Conservation (phyloP, 306 rosid genomes). For the Gastrolobium bilobum region DNA sequence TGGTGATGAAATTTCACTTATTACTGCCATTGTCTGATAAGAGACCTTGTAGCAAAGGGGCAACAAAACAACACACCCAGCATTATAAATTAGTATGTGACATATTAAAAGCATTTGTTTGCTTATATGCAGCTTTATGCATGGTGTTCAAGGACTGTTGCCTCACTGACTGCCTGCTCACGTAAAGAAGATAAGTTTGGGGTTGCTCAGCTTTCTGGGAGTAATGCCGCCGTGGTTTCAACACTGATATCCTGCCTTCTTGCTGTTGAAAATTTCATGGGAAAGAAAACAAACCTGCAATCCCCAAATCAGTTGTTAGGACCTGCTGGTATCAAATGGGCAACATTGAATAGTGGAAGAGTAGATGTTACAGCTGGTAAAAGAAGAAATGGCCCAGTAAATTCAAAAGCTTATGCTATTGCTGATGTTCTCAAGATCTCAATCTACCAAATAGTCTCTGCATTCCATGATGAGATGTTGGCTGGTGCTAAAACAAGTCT, state of each 20-base stretch:
- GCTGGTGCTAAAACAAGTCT: conserved; percentile 77
- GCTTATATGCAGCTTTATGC: conserved; percentile 68
- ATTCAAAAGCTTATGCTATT: conserved; percentile 84
- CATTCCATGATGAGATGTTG: conserved; percentile 86
- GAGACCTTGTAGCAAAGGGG: neutral
- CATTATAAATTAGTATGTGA: conserved; percentile 20
- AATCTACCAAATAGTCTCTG: conserved; percentile 79
- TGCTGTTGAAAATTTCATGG: conserved; percentile 89
- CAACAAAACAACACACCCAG: conserved; percentile 7
- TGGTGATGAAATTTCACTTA: neutral
- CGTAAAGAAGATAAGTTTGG: conserved; percentile 82
- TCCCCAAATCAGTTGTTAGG: conserved; percentile 73
- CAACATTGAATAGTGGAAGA: conserved; percentile 68
- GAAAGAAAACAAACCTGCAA: conserved; percentile 83
- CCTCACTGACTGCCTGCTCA: conserved; percentile 80
- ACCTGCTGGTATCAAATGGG: conserved; percentile 85
- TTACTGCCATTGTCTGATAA: conserved; percentile 10
- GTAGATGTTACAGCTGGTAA: conserved; percentile 61
- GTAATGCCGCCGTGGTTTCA: conserved; percentile 80
- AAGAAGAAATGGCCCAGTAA: conserved; percentile 70
- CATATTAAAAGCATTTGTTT: conserved; percentile 41
- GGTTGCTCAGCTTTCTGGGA: conserved; percentile 90
- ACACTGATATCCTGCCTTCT: conserved; percentile 88
- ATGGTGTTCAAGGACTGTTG: conserved; percentile 84
- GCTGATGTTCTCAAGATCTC: conserved; percentile 86